These are phyloP conservation scores for Podosphaera aphanis DNA, from an alignment of 2,329 filamentous ascomycete genomes.

Conservation along the genomic window DNA sequence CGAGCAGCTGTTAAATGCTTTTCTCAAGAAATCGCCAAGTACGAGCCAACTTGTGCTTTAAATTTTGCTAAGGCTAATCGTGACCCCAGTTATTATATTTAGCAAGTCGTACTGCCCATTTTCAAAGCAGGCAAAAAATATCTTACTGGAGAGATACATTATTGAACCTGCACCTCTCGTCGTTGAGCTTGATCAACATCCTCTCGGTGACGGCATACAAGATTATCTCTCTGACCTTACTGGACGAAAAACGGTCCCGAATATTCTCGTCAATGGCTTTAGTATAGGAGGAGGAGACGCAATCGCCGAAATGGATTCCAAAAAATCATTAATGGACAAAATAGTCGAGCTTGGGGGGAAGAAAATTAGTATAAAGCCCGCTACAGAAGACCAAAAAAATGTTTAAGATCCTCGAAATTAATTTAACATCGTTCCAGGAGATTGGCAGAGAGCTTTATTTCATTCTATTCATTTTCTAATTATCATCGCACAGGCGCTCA, in stretches of 20 bases:
- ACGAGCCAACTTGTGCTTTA: constrained; percentile 16
- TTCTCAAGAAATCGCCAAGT: constrained; percentile 71
- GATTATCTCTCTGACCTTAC: constrained; percentile 47
- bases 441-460: too few relatives aligned
- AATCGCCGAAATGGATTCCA: constrained; percentile 44
- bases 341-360: constrained; percentile 53
- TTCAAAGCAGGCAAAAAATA: constrained; percentile 63
- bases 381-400: too few relatives aligned
- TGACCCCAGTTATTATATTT: constrained; percentile 64
- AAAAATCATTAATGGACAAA: constrained; percentile 44
- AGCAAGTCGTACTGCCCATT: constrained; percentile 83
- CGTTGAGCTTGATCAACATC: constrained; percentile 72
- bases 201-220: constrained; percentile 51
- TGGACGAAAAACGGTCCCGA: constrained; percentile 68
- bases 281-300: constrained; percentile 85
- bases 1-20: constrained; percentile 48
- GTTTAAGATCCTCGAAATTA: too few relatives aligned
- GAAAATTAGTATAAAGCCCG: constrained; percentile 17
- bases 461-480: too few relatives aligned
- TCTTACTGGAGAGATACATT: constrained; percentile 63
- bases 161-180: constrained; percentile 68
- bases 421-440: too few relatives aligned
- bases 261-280: constrained; percentile 67
- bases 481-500: too few relatives aligned
- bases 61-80: background rate